A percentile compares a stretch with the other conserved stretches of the same genome.
phyloP scores from a whole-genome alignment of 2,329 filamentous ascomycete genomes.

The Dactylellina parvicollis region DNA sequence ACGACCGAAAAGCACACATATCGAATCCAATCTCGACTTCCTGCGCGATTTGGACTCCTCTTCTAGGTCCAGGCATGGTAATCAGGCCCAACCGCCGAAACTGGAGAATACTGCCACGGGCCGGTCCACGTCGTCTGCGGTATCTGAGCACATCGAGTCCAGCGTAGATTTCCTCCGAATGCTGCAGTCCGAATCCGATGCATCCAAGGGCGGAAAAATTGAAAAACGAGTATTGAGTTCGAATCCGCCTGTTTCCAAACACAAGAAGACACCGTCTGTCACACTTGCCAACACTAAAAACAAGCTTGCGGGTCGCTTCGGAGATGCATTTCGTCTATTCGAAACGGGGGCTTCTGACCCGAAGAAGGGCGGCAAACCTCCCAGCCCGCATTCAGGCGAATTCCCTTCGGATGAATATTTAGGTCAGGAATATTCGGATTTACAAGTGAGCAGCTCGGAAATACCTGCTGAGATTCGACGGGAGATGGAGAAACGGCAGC shows the following conservation, averaged over 20 bases:
- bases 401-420: slow-evolving; percentile 70
- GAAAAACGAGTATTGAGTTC: slow-evolving; percentile 72
- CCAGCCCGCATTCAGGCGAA: slow-evolving; percentile 60
- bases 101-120: slow-evolving; percentile 59
- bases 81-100: slow-evolving; percentile 60
- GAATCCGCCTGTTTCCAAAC: slow-evolving; percentile 76
- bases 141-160: slow-evolving; percentile 71
- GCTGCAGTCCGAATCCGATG: slow-evolving; percentile 72
- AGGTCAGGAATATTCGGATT: slow-evolving; percentile 62
- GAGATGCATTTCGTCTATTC: slow-evolving; percentile 92
- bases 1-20: slow-evolving; percentile 82
- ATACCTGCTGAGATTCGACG: slow-evolving; percentile 87
- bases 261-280: slow-evolving; percentile 68
- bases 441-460: slow-evolving; percentile 66
- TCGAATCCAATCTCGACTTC: slow-evolving; percentile 84
- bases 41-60: slow-evolving; percentile 78
- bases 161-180: slow-evolving; percentile 84
- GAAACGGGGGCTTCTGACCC: slow-evolving; percentile 65
- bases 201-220: slow-evolving; percentile 62
- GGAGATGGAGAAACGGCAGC: slow-evolving; percentile 82
- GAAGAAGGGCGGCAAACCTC: slow-evolving; percentile 58
- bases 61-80: slow-evolving; percentile 60
- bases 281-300: slow-evolving; percentile 69
- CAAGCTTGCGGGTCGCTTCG: slow-evolving; percentile 86
- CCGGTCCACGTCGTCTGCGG: slow-evolving; percentile 56